These are phyloP conservation scores for Eragrostis curvula DNA, from an alignment of 176 grass and related monocot species.

Conservation along the genomic window DNA sequence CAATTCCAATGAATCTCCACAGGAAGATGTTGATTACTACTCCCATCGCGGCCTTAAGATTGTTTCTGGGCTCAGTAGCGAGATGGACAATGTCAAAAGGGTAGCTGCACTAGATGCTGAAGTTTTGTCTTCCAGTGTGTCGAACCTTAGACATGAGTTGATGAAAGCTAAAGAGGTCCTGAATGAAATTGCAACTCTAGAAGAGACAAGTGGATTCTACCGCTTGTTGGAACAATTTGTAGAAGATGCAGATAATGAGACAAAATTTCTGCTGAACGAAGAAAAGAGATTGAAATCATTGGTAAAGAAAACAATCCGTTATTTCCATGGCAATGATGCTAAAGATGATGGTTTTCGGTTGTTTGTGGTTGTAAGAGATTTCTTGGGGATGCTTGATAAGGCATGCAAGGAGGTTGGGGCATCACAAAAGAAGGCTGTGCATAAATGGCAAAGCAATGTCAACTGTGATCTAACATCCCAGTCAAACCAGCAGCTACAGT, in stretches of 20 bases:
- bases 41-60: slow-evolving; percentile 64
- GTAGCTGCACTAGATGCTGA: slow-evolving; percentile 70
- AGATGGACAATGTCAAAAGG: slow-evolving; percentile 78
- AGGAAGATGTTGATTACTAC: slow-evolving; percentile 41
- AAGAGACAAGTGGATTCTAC: slow-evolving; percentile 66
- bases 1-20: slow-evolving; percentile 40
- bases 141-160: slow-evolving; percentile 49
- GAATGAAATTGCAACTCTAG: slow-evolving; percentile 49
- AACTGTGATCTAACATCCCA: slow-evolving; percentile 18
- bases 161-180: slow-evolving; percentile 65
- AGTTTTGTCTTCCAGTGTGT: slow-evolving; percentile 51
- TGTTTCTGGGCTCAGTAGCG: slow-evolving; percentile 68
- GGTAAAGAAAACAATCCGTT: slow-evolving; percentile 71
- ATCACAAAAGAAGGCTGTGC: slow-evolving; percentile 45
- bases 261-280: slow-evolving; percentile 61
- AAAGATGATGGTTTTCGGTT: slow-evolving; percentile 81
- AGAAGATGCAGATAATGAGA: slow-evolving; percentile 54
- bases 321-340: slow-evolving; percentile 78
- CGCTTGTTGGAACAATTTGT: slow-evolving; percentile 54
- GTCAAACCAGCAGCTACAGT: slow-evolving; percentile 44
- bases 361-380: slow-evolving; percentile 82
- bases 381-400: slow-evolving; percentile 85
- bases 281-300: slow-evolving; percentile 77
- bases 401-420: slow-evolving; percentile 80
- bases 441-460: slow-evolving; percentile 23